Evolutionary conservation across 495 filamentous ascomycete species (phyloP).

Genomic region (Talaromyces thailandensis): DNA sequence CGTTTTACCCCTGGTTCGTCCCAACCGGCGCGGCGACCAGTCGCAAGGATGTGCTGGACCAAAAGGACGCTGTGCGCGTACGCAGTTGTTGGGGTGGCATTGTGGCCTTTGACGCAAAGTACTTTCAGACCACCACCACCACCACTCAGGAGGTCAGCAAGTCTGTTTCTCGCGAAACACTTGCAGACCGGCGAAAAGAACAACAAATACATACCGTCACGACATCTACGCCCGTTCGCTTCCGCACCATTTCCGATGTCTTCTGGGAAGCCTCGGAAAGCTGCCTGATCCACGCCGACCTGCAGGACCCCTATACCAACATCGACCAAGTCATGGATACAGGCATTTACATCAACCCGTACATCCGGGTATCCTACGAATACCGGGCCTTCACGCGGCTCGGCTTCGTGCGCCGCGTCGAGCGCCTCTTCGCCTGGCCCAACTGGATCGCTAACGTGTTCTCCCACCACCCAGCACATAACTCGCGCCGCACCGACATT

Average conservation of each 20-base stretch:
- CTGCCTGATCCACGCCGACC: constrained; percentile 67
- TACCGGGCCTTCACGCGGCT: constrained; percentile 45
- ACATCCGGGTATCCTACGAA: constrained; percentile 59
- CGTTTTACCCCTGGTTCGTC: constrained; percentile 70
- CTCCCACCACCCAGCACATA: constrained; percentile 44
- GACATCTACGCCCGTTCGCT: constrained; percentile 41
- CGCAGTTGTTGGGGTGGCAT: constrained; percentile 78
- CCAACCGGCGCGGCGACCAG: constrained; percentile 45
- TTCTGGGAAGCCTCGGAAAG: constrained; percentile 77
- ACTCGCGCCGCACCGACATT: constrained; percentile 47
- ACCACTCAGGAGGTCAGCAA: neutral
- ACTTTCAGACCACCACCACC: constrained; percentile 34
- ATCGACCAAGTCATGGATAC: constrained; percentile 35
- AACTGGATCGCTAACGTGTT: constrained; percentile 47
- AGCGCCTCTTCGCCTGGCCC: constrained; percentile 45
- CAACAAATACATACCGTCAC: neutral
- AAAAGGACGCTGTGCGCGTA: constrained; percentile 61
- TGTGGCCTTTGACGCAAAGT: constrained; percentile 65
- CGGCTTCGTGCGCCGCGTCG: constrained; percentile 44
- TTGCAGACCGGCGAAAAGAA: neutral
- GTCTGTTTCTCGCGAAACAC: neutral
- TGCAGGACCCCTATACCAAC: constrained; percentile 35
- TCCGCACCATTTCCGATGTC: constrained; percentile 53
- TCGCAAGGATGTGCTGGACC: constrained; percentile 49
- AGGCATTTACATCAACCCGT: constrained; percentile 64